Evolutionary conservation across 192 early-diverging fungal species (phyloP).

Genomic region (Umbelopsis vinacea): DNA sequence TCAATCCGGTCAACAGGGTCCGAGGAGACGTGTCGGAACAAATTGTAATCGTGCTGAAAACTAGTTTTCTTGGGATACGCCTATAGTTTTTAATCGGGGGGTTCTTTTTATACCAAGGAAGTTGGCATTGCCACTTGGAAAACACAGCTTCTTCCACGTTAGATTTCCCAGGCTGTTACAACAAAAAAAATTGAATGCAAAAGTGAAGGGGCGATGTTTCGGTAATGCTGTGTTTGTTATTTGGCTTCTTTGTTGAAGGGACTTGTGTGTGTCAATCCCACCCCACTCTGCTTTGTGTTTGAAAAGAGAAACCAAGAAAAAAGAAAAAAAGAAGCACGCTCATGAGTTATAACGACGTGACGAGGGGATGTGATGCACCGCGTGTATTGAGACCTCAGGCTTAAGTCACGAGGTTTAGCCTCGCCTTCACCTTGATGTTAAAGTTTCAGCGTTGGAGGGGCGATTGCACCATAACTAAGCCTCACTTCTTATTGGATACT

Average conservation of each 20-base stretch:
- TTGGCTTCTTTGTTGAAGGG: too few species aligned
- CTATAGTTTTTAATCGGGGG: not conserved
- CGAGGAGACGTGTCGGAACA: slow-evolving; percentile 22
- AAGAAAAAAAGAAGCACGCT: not conserved
- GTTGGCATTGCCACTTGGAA: slow-evolving; percentile 10
- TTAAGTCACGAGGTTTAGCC: not conserved
- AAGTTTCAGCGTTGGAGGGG: too few species aligned
- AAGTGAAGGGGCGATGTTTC: too few species aligned
- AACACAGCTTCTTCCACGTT: slow-evolving; percentile 4
- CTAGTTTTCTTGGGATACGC: slow-evolving; percentile 12
- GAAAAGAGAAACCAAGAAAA: not conserved
- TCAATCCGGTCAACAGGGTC: slow-evolving; percentile 14
- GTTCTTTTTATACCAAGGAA: not conserved
- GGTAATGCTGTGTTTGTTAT: too few species aligned
- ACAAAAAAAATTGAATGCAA: not conserved
- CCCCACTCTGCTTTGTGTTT: too few species aligned
- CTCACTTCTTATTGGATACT: not conserved
- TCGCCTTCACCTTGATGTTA: not conserved
- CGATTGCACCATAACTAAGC: not conserved
- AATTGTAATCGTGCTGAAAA: slow-evolving; percentile 24
- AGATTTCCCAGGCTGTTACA: not conserved
- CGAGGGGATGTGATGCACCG: slow-evolving; percentile 11
- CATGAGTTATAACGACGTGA: too few species aligned
- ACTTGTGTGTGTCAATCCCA: not conserved
- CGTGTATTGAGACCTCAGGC: not conserved